These are phyloP conservation scores for Pyrus betulifolia DNA, from an alignment of 306 rosid species.

Conservation along the genomic window DNA sequence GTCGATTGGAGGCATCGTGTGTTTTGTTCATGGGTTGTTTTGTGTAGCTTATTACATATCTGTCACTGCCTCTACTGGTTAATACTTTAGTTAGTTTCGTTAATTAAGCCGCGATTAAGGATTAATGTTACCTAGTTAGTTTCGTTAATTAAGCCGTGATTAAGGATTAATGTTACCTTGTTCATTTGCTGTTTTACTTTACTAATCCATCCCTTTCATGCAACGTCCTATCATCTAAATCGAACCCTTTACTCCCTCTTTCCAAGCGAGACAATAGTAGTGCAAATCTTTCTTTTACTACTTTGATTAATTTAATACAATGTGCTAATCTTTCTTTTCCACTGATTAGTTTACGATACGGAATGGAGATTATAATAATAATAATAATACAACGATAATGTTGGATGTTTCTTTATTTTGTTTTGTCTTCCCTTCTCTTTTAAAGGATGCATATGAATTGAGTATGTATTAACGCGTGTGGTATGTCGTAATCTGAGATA, in stretches of 20 bases:
- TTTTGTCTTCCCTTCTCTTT: too few relatives aligned
- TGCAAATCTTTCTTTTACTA: background rate
- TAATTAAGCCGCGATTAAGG: background rate
- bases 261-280: background rate
- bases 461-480: too few relatives aligned
- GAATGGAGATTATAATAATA: background rate
- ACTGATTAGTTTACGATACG: background rate
- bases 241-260: background rate
- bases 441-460: too few relatives aligned
- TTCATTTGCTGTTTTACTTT: too few relatives aligned
- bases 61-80: slow-evolving; percentile 44
- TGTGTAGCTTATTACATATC: slow-evolving; percentile 67
- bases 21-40: slow-evolving; percentile 81
- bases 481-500: too few relatives aligned
- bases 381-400: too few relatives aligned
- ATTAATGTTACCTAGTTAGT: background rate
- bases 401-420: too few relatives aligned
- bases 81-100: slow-evolving; percentile 1
- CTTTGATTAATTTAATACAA: background rate
- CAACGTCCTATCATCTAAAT: too few relatives aligned
- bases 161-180: too few relatives aligned
- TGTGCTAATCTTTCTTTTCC: background rate
- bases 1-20: slow-evolving; percentile 86
- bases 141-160: too few relatives aligned
- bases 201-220: too few relatives aligned